These are phyloP conservation scores for Pleurotus giganteus DNA, from an alignment of 768 basidiomycete genomes.

Conservation along the genomic window DNA sequence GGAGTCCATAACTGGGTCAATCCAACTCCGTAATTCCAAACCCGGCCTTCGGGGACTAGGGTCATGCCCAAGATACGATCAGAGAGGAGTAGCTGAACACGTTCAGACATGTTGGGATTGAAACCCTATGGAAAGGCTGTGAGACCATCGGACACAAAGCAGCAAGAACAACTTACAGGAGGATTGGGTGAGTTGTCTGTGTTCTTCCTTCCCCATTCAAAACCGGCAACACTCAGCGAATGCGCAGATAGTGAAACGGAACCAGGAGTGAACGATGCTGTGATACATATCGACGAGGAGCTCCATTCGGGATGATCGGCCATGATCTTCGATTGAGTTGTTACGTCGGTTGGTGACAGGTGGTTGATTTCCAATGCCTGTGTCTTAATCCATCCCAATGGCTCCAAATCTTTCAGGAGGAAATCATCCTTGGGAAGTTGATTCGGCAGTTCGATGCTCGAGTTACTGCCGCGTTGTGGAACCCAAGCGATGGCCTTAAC, in stretches of 20 bases:
- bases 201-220: conserved; percentile 98
- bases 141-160: not conserved
- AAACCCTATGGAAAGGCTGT: conserved; percentile 56
- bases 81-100: conserved; percentile 88
- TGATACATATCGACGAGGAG: conserved; percentile 89
- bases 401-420: conserved; percentile 92
- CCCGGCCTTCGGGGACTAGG: conserved; percentile 86
- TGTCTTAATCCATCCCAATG: conserved; percentile 95
- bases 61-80: conserved; percentile 97
- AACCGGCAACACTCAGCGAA: conserved; percentile 85
- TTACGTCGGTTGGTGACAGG: conserved; percentile 89
- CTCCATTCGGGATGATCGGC: conserved; percentile 95
- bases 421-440: conserved; percentile 94
- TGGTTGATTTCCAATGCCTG: conserved; percentile 92
- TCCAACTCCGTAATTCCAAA: conserved; percentile 97
- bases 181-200: conserved; percentile 82
- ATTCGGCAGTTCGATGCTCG: conserved; percentile 85
- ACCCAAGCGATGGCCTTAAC: conserved; percentile 84
- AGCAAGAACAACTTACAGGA: conserved; percentile 37
- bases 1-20: conserved; percentile 90
- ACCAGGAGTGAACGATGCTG: conserved; percentile 96
- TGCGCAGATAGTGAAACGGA: conserved; percentile 95
- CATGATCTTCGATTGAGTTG: conserved; percentile 96
- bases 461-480: conserved; percentile 97
- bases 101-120: conserved; percentile 98